A percentile compares a stretch with the other conserved stretches of the same genome.
Conservation (phyloP, 352 stramenopile genomes). For the Lagenidium giganteum region DNA sequence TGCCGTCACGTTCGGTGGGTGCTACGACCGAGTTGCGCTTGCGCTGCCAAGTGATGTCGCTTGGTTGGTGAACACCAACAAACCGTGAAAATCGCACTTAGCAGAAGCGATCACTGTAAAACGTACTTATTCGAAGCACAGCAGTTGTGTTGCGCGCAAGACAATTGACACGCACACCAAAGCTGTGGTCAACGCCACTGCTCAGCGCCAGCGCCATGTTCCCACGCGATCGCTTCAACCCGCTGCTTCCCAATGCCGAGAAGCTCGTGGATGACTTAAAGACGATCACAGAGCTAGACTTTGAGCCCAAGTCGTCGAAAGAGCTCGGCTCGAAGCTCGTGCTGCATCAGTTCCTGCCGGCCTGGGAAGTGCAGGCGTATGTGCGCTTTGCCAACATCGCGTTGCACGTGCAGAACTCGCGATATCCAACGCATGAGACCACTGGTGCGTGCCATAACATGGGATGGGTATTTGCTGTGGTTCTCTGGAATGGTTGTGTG, state of each 20-base stretch:
- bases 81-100: slow-evolving; percentile 13
- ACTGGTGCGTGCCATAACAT: slow-evolving; percentile 53
- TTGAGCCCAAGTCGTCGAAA: slow-evolving; percentile 55
- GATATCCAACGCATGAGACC: slow-evolving; percentile 76
- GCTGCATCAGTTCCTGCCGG: slow-evolving; percentile 81
- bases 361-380: slow-evolving; percentile 84
- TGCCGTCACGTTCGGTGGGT: no score
- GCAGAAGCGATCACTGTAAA: neutral
- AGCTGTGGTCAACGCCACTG: no score
- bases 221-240: slow-evolving; percentile 76
- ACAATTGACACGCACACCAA: no score
- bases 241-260: slow-evolving; percentile 62
- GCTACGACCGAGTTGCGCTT: no score
- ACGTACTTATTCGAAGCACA: slow-evolving; percentile 16
- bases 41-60: no score
- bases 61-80: slow-evolving; percentile 10
- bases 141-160: slow-evolving; percentile 1
- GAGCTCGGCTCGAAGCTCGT: slow-evolving; percentile 67
- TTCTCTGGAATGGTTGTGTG: no score
- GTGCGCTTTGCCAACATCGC: slow-evolving; percentile 66
- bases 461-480: no score
- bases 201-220: slow-evolving; percentile 40
- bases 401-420: slow-evolving; percentile 83
- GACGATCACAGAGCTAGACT: slow-evolving; percentile 39
- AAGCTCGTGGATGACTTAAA: slow-evolving; percentile 65